Conservation (phyloP, 805 yeast genomes). For the Nakazawaea laoshanensis region DNA sequence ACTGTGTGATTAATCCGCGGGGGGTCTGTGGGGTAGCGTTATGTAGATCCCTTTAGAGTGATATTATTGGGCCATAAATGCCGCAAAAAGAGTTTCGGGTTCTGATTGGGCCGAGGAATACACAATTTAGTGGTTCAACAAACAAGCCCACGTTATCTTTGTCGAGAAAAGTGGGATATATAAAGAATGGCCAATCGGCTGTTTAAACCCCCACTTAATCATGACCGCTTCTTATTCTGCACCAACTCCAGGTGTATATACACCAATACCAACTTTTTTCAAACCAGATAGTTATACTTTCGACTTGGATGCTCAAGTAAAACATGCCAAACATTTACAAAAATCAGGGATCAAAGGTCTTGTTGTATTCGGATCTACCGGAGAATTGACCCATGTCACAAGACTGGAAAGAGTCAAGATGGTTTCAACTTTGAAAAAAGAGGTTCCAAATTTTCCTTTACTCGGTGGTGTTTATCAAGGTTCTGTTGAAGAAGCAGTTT, state of each 20-base stretch:
- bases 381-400: conserved; percentile 44
- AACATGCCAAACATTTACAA: conserved; percentile 34
- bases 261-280: conserved; percentile 49
- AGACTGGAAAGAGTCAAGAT: conserved; percentile 32
- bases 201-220: not conserved
- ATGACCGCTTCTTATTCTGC: conserved; percentile 7
- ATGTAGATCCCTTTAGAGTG: no score
- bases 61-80: no score
- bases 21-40: no score
- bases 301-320: conserved; percentile 35
- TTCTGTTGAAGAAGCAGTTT: conserved; percentile 34
- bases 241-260: conserved; percentile 31
- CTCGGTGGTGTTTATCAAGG: conserved; percentile 43
- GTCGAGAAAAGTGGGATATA: no score
- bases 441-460: conserved; percentile 31
- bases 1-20: no score
- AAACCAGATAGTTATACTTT: conserved; percentile 29
- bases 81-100: no score
- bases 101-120: no score
- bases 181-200: no score
- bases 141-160: no score
- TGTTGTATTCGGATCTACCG: conserved; percentile 45
- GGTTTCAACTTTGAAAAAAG: conserved; percentile 24
- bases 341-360: conserved; percentile 38
- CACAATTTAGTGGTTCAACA: no score